These are phyloP conservation scores for Ophiosphaerella korrae DNA, from an alignment of 2,329 filamentous ascomycete genomes.

Conservation along the genomic window DNA sequence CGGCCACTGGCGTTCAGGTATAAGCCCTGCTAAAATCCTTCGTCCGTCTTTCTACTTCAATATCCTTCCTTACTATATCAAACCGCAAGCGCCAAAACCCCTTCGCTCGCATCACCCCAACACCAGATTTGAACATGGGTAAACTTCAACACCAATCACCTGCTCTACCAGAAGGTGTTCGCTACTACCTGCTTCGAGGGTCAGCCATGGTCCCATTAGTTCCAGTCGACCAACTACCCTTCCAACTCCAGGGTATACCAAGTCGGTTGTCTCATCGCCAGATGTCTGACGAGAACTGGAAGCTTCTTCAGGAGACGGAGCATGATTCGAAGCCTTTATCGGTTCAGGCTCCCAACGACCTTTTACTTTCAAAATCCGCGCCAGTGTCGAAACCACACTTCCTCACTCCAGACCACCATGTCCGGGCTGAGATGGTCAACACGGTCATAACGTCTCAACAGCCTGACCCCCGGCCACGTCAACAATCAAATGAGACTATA, in stretches of 20 bases:
- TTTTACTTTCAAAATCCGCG: background rate
- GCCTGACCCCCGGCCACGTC: background rate
- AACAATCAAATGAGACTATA: background rate
- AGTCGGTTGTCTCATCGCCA: constrained; percentile 38
- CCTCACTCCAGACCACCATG: constrained; percentile 26
- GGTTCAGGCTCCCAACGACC: constrained; percentile 6
- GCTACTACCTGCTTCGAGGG: constrained; percentile 48
- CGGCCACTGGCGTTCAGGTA: too few species aligned
- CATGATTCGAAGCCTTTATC: constrained; percentile 12
- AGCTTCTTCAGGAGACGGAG: constrained; percentile 22
- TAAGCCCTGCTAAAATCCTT: too few species aligned
- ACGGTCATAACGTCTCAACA: background rate
- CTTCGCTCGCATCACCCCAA: too few species aligned
- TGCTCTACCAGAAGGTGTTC: constrained; percentile 21
- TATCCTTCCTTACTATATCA: too few species aligned
- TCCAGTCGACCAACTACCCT: constrained; percentile 51
- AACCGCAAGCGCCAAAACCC: too few species aligned
- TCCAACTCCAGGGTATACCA: constrained; percentile 47
- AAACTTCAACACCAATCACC: background rate
- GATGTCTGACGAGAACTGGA: constrained; percentile 31
- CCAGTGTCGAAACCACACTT: constrained; percentile 5
- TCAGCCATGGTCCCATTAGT: constrained; percentile 48
- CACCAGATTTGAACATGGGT: too few species aligned
- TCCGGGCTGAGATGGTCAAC: constrained; percentile 5
- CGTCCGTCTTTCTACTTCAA: too few species aligned